Conservation (phyloP, 2,329 filamentous ascomycete genomes). For the Trichoderma sp. region DNA sequence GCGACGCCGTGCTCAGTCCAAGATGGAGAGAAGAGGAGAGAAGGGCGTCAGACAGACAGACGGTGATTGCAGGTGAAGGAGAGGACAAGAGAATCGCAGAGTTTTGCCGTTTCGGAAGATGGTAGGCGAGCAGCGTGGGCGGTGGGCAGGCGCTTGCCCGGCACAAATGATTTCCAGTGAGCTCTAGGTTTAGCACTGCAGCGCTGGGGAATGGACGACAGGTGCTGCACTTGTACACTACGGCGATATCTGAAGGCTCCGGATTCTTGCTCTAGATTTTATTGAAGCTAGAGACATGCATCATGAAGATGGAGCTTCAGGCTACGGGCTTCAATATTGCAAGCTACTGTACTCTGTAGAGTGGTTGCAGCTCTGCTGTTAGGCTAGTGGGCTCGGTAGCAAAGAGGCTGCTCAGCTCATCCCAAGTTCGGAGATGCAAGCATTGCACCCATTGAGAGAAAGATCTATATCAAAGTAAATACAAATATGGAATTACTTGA, state of each 20-base stretch:
- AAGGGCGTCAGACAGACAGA: not conserved
- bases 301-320: not conserved
- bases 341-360: not conserved
- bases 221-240: not conserved
- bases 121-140: not conserved
- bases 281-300: not conserved
- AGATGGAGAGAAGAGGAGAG: not conserved
- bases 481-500: fast-evolving
- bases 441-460: not conserved
- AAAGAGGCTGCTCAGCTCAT: not conserved
- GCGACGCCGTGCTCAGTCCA: not conserved
- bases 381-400: not conserved
- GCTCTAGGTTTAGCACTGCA: not conserved
- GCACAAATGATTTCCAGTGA: not conserved
- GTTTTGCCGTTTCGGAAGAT: slow-evolving; percentile 15
- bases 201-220: too few relatives aligned
- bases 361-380: not conserved
- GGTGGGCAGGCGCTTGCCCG: not conserved
- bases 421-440: not conserved
- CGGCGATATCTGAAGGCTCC: not conserved
- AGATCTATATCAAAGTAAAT: not conserved
- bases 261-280: not conserved
- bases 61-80: not conserved
- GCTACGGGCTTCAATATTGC: not conserved
- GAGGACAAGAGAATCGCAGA: not conserved